Percentiles rank a stretch among this genome's conserved stretches.
phyloP scores from a whole-genome alignment of 176 grass and related monocot species.

The Musa acuminata region DNA sequence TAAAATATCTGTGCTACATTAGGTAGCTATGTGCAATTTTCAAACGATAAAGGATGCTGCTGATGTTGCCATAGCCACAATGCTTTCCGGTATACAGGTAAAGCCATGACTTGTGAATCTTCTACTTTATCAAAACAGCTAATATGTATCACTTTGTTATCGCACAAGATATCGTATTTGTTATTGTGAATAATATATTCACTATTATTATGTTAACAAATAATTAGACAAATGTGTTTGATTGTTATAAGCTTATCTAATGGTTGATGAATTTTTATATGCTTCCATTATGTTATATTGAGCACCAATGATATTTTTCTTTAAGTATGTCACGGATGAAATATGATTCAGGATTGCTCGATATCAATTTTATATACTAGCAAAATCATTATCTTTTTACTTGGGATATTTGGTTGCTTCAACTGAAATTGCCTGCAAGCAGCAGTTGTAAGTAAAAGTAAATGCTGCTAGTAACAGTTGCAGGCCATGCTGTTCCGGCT shows the following conservation, averaged over 20 bases:
- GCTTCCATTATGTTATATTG: background rate
- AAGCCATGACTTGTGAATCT: conserved; percentile 17
- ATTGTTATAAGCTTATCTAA: background rate
- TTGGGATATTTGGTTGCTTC: no score
- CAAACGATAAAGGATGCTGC: conserved; percentile 85
- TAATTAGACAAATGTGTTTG: background rate
- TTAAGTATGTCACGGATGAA: background rate
- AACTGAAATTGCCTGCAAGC: no score
- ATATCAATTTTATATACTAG: no score
- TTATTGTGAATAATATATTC: background rate
- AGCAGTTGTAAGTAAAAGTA: no score
- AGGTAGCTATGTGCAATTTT: conserved; percentile 99
- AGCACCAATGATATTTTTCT: background rate
- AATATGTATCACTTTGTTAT: background rate
- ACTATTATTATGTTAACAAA: background rate
- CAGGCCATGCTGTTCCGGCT: no score
- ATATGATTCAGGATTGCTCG: background rate
- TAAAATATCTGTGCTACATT: conserved; percentile 18
- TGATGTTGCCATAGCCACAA: conserved; percentile 96
- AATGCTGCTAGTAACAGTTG: no score
- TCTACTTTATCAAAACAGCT: background rate
- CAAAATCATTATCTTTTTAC: no score
- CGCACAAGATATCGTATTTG: background rate
- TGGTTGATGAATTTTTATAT: background rate
- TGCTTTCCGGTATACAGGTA: conserved; percentile 99